Evolutionary conservation across 176 grass and related monocot species (phyloP).

Genomic region (Oryza officinalis): DNA sequence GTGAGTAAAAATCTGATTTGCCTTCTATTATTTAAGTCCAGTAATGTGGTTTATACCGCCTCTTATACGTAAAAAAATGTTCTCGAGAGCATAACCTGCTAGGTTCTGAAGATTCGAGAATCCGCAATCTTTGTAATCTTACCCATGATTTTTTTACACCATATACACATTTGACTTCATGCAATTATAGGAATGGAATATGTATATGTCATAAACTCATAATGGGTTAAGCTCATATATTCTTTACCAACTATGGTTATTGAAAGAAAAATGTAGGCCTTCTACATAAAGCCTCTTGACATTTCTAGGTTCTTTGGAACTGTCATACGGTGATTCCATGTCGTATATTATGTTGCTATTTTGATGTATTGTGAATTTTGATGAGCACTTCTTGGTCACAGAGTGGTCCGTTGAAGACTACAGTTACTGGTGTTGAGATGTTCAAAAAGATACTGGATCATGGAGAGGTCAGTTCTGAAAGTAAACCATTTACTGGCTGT

Average conservation of each 20-base stretch:
- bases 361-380: background rate
- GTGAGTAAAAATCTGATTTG: constrained; percentile 40
- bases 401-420: constrained; percentile 85
- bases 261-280: background rate
- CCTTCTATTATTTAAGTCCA: background rate
- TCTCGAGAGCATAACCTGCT: background rate
- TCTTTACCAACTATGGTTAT: background rate
- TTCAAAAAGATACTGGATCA: constrained; percentile 98
- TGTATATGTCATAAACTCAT: background rate
- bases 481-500: background rate
- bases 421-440: constrained; percentile 99
- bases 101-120: background rate
- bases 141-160: background rate
- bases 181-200: background rate
- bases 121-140: background rate
- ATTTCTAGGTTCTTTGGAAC: background rate
- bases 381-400: constrained; percentile 39
- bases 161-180: background rate
- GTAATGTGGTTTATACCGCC: background rate
- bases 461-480: constrained; percentile 65
- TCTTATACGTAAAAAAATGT: background rate
- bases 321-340: too few relatives aligned
- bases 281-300: background rate
- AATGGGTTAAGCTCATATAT: background rate
- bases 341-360: constrained; percentile 6